Percentiles rank a stretch among this genome's conserved stretches.
Conservation (phyloP, 805 yeast species). For the Candida alai region DNA sequence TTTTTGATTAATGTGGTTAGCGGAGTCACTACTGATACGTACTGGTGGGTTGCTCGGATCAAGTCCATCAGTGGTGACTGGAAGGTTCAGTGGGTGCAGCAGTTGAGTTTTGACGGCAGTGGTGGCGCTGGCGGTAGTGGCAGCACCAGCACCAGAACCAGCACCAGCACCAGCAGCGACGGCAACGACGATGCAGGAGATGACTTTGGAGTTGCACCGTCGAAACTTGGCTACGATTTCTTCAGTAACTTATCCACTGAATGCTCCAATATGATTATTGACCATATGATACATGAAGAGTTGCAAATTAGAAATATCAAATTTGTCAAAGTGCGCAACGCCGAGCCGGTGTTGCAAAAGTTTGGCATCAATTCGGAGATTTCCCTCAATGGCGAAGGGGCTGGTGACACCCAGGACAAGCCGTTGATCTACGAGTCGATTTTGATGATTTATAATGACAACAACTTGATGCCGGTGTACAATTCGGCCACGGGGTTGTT, state of each 20-base stretch:
- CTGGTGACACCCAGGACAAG: slow-evolving; percentile 3
- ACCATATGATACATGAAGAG: slow-evolving; percentile 52
- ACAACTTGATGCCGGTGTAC: slow-evolving; percentile 28
- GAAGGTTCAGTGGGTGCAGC: slow-evolving; percentile 50
- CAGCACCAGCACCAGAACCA: too few species aligned
- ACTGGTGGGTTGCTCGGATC: slow-evolving; percentile 54
- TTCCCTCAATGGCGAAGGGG: slow-evolving; percentile 5
- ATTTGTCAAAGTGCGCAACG: slow-evolving; percentile 25
- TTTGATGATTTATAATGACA: slow-evolving; percentile 21
- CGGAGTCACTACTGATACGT: slow-evolving; percentile 33
- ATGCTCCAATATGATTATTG: slow-evolving; percentile 46
- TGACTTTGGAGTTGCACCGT: slow-evolving; percentile 6
- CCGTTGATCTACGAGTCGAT: slow-evolving; percentile 20
- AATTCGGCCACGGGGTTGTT: slow-evolving; percentile 33
- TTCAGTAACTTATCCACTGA: slow-evolving; percentile 37
- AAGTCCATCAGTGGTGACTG: slow-evolving; percentile 50
- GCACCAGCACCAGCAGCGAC: slow-evolving; percentile 1
- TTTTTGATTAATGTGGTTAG: slow-evolving; percentile 41
- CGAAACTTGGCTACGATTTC: slow-evolving; percentile 22
- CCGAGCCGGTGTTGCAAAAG: slow-evolving; percentile 14
- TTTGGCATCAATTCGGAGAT: slow-evolving; percentile 10
- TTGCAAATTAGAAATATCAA: slow-evolving; percentile 37
- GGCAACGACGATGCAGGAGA: neutral
- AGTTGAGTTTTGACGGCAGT: slow-evolving; percentile 15
- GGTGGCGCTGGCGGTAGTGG: slow-evolving; percentile 1